Conservation (phyloP, 331 rosid species). For the Phaseolus coccineus region DNA sequence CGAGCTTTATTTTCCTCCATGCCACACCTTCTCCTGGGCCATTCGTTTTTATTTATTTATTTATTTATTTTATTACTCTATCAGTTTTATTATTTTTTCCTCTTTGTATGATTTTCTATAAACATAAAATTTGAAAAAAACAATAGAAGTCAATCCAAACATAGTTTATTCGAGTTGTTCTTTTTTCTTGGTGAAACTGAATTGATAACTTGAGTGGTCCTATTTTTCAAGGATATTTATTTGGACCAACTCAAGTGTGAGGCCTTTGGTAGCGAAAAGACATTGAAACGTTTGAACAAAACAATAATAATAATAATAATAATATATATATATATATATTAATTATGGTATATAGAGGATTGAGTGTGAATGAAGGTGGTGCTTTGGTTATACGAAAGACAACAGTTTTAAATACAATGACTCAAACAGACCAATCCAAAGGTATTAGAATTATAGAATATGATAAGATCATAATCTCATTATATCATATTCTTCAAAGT, state of each 20-base stretch:
- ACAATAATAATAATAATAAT: too few relatives aligned
- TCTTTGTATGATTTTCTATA: not conserved
- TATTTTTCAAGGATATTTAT: not conserved
- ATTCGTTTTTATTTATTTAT: not conserved
- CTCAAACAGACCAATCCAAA: not conserved
- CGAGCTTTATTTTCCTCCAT: not conserved
- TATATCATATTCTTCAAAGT: slow-evolving; percentile 33
- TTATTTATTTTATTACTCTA: too few relatives aligned
- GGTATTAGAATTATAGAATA: not conserved
- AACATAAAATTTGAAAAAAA: not conserved
- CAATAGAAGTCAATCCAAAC: not conserved
- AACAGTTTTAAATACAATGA: slow-evolving; percentile 5
- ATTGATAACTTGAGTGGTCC: too few relatives aligned
- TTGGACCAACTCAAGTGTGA: not conserved
- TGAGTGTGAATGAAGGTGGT: slow-evolving; percentile 29
- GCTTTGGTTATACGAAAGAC: slow-evolving; percentile 1
- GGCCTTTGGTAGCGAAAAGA: not conserved
- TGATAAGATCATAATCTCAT: slow-evolving; percentile 36
- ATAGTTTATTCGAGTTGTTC: too few relatives aligned
- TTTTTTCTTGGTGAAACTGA: not conserved
- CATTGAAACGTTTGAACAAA: not conserved
- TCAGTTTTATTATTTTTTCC: not conserved
- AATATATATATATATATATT: too few relatives aligned
- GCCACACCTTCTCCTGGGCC: not conserved
- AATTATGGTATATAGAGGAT: too few relatives aligned